These are phyloP conservation scores for Euphrasia confusa DNA, from an alignment of 257 asterid species.

Conservation along the genomic window DNA sequence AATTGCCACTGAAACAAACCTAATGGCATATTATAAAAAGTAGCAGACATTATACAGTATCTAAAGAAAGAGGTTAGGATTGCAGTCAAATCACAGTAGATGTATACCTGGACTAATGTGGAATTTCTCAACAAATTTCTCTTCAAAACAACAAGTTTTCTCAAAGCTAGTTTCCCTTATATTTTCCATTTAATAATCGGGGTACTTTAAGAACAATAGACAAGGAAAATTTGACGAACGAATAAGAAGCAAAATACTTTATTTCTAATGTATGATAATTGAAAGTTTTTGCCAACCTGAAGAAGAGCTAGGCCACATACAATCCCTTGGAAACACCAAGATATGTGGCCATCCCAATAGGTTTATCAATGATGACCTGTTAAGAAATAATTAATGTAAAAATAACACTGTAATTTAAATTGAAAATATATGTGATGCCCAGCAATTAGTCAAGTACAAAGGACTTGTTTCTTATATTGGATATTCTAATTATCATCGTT, in stretches of 20 bases:
- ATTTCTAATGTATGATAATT: constrained; percentile 4
- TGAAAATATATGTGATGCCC: constrained; percentile 7
- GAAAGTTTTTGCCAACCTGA: constrained; percentile 48
- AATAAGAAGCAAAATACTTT: background rate
- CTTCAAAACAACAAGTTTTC: constrained; percentile 69
- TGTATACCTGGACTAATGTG: constrained; percentile 78
- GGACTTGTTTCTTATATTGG: constrained; percentile 2
- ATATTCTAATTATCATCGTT: constrained; percentile 10
- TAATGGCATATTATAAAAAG: background rate
- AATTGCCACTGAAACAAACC: background rate
- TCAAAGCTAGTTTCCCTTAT: constrained; percentile 88
- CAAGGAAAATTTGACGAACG: constrained; percentile 16
- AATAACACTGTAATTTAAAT: constrained; percentile 4
- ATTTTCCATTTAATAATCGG: constrained; percentile 16
- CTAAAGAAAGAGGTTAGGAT: background rate
- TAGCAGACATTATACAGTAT: background rate
- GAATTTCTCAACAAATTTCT: constrained; percentile 50
- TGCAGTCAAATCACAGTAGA: constrained; percentile 14
- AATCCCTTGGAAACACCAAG: constrained; percentile 94
- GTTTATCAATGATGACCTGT: constrained; percentile 72
- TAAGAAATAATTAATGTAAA: constrained; percentile 19
- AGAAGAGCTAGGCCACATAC: constrained; percentile 71
- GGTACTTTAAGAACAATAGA: constrained; percentile 10
- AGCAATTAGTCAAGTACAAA: constrained; percentile 14
- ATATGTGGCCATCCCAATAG: constrained; percentile 83